phyloP scores from a whole-genome alignment of 192 early-diverging fungal species.

The Dispira parvispora region DNA sequence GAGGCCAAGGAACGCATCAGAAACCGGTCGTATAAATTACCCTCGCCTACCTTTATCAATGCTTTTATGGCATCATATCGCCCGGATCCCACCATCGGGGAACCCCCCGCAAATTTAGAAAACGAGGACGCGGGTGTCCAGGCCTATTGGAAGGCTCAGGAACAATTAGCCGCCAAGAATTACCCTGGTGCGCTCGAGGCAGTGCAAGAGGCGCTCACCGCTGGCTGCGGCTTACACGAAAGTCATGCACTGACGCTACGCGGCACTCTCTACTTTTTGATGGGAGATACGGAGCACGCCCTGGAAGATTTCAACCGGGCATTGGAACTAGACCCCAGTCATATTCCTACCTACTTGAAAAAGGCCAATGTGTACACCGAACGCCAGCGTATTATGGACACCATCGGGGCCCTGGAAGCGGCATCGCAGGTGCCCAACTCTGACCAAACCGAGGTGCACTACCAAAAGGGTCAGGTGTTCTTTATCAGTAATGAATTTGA shows the following conservation, averaged over 20 bases:
- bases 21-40: conserved; percentile 47
- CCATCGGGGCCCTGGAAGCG: conserved; percentile 18
- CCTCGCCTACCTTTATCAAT: conserved; percentile 80
- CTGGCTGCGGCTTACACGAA: conserved; percentile 23
- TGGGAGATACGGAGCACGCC: conserved; percentile 59
- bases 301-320: conserved; percentile 62
- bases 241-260: conserved; percentile 68
- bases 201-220: conserved; percentile 46
- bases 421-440: conserved; percentile 37
- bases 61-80: conserved; percentile 92
- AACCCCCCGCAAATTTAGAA: conserved; percentile 14
- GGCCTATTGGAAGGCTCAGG: conserved; percentile 35
- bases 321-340: conserved; percentile 53
- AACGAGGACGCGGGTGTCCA: conserved; percentile 19
- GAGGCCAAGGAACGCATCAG: conserved; percentile 54
- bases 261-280: conserved; percentile 80
- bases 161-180: conserved; percentile 27
- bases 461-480: conserved; percentile 46
- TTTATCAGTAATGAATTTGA: conserved; percentile 72
- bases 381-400: conserved; percentile 34
- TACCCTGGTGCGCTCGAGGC: conserved; percentile 43
- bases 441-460: conserved; percentile 67
- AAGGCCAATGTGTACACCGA: conserved; percentile 86
- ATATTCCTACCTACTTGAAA: conserved; percentile 77
- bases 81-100: conserved; percentile 19